These are phyloP conservation scores for Aspergillus hortae DNA, from an alignment of 2,329 filamentous ascomycete species.

Conservation along the genomic window DNA sequence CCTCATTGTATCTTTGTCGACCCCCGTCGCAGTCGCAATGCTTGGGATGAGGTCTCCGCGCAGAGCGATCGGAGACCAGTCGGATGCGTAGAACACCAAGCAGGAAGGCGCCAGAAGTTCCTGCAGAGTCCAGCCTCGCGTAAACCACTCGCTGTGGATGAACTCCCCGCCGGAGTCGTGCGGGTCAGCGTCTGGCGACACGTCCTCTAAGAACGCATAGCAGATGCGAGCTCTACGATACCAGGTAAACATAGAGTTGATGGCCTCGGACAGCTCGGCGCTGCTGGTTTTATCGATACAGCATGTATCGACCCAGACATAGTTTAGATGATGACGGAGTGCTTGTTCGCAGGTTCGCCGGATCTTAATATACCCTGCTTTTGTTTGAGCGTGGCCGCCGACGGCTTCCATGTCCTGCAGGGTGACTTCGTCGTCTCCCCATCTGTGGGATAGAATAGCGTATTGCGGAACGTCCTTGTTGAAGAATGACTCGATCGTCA, in stretches of 20 bases:
- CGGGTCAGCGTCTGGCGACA: not conserved
- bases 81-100: slow-evolving; percentile 5
- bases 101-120: slow-evolving; percentile 10
- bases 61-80: not conserved
- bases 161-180: not conserved
- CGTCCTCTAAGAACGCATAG: slow-evolving; percentile 17
- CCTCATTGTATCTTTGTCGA: slow-evolving; percentile 3
- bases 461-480: too few relatives aligned
- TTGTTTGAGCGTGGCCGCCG: too few relatives aligned
- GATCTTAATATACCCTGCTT: not conserved
- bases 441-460: not conserved
- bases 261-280: slow-evolving; percentile 16
- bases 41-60: not conserved
- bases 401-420: not conserved
- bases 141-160: slow-evolving; percentile 8
- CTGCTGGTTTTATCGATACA: slow-evolving; percentile 22
- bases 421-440: not conserved
- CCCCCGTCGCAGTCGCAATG: slow-evolving; percentile 5
- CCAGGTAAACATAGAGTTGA: slow-evolving; percentile 22
- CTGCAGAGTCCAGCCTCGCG: slow-evolving; percentile 16
- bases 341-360: slow-evolving; percentile 9
- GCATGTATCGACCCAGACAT: slow-evolving; percentile 21
- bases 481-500: too few relatives aligned
- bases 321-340: slow-evolving; percentile 1
- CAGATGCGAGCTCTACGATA: slow-evolving; percentile 14